Conservation (phyloP, 169 alveolate species). For the Blepharisma undulans region DNA sequence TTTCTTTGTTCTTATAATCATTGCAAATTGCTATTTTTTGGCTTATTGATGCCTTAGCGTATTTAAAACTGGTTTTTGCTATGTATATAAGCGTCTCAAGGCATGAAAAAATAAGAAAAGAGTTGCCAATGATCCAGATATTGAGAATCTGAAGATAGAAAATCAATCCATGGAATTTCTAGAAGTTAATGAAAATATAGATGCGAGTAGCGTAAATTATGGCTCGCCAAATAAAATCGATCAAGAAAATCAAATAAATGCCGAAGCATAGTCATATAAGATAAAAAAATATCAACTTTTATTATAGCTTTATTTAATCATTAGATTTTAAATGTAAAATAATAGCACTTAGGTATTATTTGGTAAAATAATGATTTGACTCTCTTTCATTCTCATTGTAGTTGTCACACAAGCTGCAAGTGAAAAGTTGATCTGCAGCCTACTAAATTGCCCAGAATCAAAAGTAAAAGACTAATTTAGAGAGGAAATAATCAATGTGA, state of each 20-base stretch:
- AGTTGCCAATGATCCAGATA: not conserved
- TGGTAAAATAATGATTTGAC: no score
- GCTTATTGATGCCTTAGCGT: not conserved
- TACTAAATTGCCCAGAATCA: not conserved
- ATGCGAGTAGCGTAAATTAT: not conserved
- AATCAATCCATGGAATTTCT: not conserved
- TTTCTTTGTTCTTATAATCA: not conserved
- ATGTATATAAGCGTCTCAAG: not conserved
- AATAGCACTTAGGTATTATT: no score
- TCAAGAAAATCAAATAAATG: no score
- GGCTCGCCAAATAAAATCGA: no score
- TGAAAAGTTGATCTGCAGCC: not conserved
- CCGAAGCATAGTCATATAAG: no score
- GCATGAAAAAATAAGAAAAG: not conserved
- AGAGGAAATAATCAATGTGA: not conserved
- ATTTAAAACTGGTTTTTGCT: not conserved
- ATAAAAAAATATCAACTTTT: no score
- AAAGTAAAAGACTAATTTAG: not conserved
- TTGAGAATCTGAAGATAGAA: not conserved
- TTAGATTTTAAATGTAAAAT: no score
- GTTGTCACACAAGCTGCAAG: not conserved
- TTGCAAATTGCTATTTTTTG: constrained; percentile 9
- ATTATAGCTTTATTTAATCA: no score
- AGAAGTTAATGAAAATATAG: not conserved
- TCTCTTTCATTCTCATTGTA: no score